Conservation (phyloP, 2,329 filamentous ascomycete species). For the Orbilia ellipsospora region DNA sequence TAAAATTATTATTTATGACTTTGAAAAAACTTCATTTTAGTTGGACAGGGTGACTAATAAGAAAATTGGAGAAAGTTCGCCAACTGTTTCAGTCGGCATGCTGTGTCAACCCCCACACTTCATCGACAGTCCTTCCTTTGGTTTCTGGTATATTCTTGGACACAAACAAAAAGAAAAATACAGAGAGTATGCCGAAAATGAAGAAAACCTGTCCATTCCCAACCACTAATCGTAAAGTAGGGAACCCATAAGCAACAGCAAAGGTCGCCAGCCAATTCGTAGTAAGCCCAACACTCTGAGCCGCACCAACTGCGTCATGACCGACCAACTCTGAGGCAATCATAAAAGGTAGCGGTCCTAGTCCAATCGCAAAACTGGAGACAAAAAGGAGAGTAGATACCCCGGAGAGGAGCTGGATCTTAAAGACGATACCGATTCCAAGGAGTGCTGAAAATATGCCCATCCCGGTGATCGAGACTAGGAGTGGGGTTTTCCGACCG, state of each 20-base stretch:
- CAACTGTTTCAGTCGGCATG: constrained; percentile 29
- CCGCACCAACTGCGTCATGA: constrained; percentile 88
- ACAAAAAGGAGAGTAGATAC: constrained; percentile 87
- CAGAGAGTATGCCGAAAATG: constrained; percentile 82
- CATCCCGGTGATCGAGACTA: constrained; percentile 86
- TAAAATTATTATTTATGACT: too few species aligned
- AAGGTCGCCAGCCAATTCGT: constrained; percentile 93
- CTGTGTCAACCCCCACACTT: constrained; percentile 42
- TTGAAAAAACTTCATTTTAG: too few species aligned
- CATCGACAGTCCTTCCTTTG: constrained; percentile 70
- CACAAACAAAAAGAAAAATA: constrained; percentile 77
- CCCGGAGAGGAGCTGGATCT: constrained; percentile 79
- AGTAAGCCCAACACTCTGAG: constrained; percentile 86
- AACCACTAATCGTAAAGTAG: constrained; percentile 78
- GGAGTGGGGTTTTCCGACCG: constrained; percentile 84
- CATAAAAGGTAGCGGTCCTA: constrained; percentile 95
- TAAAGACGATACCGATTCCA: constrained; percentile 80
- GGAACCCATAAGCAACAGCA: constrained; percentile 93
- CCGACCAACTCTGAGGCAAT: constrained; percentile 90
- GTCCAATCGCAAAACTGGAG: constrained; percentile 85
- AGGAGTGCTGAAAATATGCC: constrained; percentile 80
- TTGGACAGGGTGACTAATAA: too few species aligned
- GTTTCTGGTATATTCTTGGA: constrained; percentile 83
- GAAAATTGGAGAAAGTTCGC: too few species aligned
- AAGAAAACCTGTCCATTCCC: constrained; percentile 88